Percentiles rank a stretch among this genome's conserved stretches.
Conservation (phyloP, 75 land plant species). For the Cupressus sempervirens region DNA sequence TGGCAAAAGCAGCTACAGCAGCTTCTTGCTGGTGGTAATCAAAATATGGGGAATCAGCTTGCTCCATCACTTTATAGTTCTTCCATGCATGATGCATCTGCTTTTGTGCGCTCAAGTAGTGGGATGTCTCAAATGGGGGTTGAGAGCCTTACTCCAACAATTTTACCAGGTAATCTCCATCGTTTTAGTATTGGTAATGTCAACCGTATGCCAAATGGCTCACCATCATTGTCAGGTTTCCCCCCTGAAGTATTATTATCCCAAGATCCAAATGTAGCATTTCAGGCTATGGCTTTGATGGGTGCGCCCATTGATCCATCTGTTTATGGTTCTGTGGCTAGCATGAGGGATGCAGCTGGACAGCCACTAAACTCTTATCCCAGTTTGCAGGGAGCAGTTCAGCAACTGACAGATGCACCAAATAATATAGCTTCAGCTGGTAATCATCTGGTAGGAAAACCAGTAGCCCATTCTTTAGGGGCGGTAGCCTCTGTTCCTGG, state of each 20-base stretch:
- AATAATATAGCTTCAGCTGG: slow-evolving; percentile 3
- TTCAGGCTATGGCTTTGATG: slow-evolving; percentile 25
- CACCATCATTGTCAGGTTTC: slow-evolving; percentile 2
- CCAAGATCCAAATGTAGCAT: slow-evolving; percentile 9
- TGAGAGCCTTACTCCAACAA: slow-evolving; percentile 6
- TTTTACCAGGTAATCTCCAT: slow-evolving; percentile 1
- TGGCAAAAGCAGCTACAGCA: slow-evolving; percentile 13
- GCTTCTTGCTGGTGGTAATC: slow-evolving; percentile 6
- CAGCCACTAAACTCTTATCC: slow-evolving; percentile 19
- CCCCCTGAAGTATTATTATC: slow-evolving; percentile 1
- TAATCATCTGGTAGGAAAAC: slow-evolving; percentile 20
- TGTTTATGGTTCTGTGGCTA: slow-evolving; percentile 40
- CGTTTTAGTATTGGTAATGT: not conserved
- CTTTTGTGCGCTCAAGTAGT: not conserved
- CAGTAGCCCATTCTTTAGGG: slow-evolving; percentile 16
- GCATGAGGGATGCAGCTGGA: slow-evolving; percentile 17
- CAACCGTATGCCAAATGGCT: slow-evolving; percentile 3
- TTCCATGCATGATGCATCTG: slow-evolving; percentile 3
- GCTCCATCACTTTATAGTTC: slow-evolving; percentile 11
- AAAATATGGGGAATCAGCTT: slow-evolving; percentile 7
- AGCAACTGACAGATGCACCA: slow-evolving; percentile 19
- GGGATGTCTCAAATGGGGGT: slow-evolving; percentile 1
- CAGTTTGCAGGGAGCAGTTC: slow-evolving; percentile 26
- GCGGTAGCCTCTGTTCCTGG: slow-evolving; percentile 17
- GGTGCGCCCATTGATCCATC: slow-evolving; percentile 38